phyloP scores from a whole-genome alignment of 768 basidiomycete species.

The Agrocybe chaxingu region DNA sequence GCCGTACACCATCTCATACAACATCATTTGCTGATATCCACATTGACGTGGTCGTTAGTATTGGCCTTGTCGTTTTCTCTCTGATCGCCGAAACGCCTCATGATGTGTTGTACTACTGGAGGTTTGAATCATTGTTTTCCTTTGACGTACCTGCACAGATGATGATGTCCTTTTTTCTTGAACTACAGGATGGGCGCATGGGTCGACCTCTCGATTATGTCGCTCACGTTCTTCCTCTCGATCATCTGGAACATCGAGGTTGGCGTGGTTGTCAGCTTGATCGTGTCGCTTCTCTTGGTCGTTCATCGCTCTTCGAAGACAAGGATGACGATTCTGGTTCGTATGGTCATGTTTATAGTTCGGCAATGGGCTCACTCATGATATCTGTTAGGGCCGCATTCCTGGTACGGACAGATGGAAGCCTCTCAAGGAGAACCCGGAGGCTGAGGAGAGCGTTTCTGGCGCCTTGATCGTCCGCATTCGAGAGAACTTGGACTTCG shows the following conservation, averaged over 20 bases:
- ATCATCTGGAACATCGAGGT: slow-evolving; percentile 91
- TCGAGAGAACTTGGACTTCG: slow-evolving; percentile 89
- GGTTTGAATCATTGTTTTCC: slow-evolving; percentile 36
- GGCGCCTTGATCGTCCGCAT: slow-evolving; percentile 88
- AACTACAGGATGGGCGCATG: neutral
- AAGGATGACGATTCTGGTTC: slow-evolving; percentile 85
- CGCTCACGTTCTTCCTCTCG: slow-evolving; percentile 82
- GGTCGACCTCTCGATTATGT: slow-evolving; percentile 55
- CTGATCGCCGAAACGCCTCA: slow-evolving; percentile 85
- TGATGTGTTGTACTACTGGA: slow-evolving; percentile 83
- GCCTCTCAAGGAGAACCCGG: slow-evolving; percentile 83
- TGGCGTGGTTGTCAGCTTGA: slow-evolving; percentile 85
- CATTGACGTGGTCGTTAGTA: slow-evolving; percentile 40
- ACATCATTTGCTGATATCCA: neutral
- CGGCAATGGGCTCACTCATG: neutral
- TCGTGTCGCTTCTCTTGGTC: slow-evolving; percentile 85
- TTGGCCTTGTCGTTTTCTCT: slow-evolving; percentile 80
- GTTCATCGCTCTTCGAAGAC: slow-evolving; percentile 87
- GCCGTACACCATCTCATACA: slow-evolving; percentile 22
- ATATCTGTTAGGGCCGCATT: slow-evolving; percentile 64
- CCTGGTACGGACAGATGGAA: slow-evolving; percentile 90
- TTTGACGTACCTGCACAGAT: neutral
- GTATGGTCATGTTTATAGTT: slow-evolving; percentile 17
- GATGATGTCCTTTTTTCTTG: neutral
- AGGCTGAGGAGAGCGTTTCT: slow-evolving; percentile 74